Base-by-base conservation (phyloP, 2,329 filamentous ascomycete genomes). In the Pleomassaria siparia region DNA sequence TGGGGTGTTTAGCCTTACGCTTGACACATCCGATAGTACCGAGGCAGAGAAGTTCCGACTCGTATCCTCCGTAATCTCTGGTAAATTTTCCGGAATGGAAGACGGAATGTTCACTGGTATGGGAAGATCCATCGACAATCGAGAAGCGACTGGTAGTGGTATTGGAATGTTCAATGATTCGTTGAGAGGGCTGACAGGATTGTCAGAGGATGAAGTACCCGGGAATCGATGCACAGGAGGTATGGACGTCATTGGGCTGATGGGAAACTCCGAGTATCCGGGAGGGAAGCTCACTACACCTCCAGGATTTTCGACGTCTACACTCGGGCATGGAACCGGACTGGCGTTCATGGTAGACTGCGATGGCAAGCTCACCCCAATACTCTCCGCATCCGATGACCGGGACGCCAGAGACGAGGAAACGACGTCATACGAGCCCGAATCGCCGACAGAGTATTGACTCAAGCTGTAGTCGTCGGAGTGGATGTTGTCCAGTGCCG, bases 121-220 rank as follows among this genome's bases (percentile, higher is more conserved):
- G 4, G 60, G 60, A 18, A 64, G 48, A 39, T 64, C 53, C 37
- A 61, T 46, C 1, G 60, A 63, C 13, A 57, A 16, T 25, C 59
- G 49, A 21, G 56, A 56, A 22, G 43, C 43, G 3, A 54, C 36
- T 16, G 44, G 28, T 10, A 57, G 41, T 5, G 58, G 56, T 30
- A 62, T 64, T 21, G 60, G 60, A 16, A 62, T 43, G 24, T 64
- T 60, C 3, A 64, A 43, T 0, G 59, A 62, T 32, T 62, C 59
- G 25, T 50, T 51, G 2, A 63, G 40, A 15, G 58, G 58, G 44
- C 58, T 60, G 24, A 61, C 46, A 3, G 54, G 55, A 28, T 44
- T 46, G 3, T 60, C 58, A 8, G 55, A 28, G n/a, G 6, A 22
- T 11, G 35, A 40, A 10, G 52, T 52, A 11, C 48, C 56, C 20